These are phyloP conservation scores for Alternaria tenuissima DNA, from an alignment of 2,329 filamentous ascomycete genomes.

Conservation along the genomic window DNA sequence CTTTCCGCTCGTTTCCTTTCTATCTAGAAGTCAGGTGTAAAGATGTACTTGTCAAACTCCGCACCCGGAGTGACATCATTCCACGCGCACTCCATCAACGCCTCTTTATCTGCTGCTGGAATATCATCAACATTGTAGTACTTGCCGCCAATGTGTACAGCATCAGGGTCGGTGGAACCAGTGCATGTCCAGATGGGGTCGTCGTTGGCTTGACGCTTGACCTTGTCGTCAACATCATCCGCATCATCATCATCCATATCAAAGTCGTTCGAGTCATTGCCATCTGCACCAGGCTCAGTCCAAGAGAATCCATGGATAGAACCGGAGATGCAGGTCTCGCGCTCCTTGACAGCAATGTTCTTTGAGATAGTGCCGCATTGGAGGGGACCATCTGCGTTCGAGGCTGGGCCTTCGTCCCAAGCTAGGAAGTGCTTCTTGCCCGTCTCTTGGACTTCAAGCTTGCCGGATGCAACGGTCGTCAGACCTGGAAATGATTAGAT, in stretches of 20 bases:
- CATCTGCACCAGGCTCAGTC: not conserved
- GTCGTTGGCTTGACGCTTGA: not conserved
- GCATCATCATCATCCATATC: not conserved
- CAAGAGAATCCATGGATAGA: not conserved
- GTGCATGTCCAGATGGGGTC: not conserved
- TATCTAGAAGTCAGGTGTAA: not conserved
- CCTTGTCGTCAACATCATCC: not conserved
- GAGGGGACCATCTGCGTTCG: not conserved
- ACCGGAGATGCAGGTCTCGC: not conserved
- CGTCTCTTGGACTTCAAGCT: not conserved
- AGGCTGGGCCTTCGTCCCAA: slow-evolving; percentile 1
- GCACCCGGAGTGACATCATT: not conserved
- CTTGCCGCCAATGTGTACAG: not conserved
- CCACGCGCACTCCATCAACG: not conserved
- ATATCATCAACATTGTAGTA: not conserved
- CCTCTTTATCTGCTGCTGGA: not conserved
- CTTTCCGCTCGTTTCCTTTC: no score
- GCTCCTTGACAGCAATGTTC: not conserved
- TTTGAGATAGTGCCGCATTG: not conserved
- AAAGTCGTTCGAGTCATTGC: not conserved
- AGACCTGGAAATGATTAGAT: not conserved
- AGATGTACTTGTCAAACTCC: not conserved
- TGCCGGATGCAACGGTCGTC: not conserved
- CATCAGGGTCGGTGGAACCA: not conserved
- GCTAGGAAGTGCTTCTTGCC: slow-evolving; percentile 3